These are phyloP conservation scores for Perilla frutescens DNA, from an alignment of 257 asterid species.

Conservation along the genomic window DNA sequence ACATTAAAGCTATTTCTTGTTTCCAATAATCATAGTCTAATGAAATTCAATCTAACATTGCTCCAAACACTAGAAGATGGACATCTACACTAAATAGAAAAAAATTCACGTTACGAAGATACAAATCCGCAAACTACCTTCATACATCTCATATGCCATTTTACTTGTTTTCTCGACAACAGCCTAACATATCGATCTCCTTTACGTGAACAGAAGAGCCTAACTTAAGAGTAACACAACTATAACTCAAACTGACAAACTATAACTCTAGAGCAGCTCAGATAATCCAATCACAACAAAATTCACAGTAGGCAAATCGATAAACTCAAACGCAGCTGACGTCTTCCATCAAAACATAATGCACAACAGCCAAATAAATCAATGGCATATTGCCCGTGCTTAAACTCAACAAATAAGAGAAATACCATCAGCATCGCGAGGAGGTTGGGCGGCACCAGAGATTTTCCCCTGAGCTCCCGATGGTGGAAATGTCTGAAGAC, in stretches of 20 bases:
- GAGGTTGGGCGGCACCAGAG: constrained; percentile 80
- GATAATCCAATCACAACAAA: constrained; percentile 24
- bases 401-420: constrained; percentile 7
- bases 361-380: constrained; percentile 5
- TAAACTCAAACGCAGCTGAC: constrained; percentile 10
- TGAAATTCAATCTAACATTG: neutral
- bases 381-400: constrained; percentile 1
- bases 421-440: constrained; percentile 97
- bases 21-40: neutral
- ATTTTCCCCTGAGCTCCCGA: constrained; percentile 85
- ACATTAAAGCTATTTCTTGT: constrained; percentile 10
- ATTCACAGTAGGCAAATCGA: neutral
- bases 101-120: constrained; percentile 20
- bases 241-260: constrained; percentile 10
- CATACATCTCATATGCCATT: constrained; percentile 7
- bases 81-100: constrained; percentile 13
- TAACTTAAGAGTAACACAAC: neutral
- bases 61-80: constrained; percentile 7
- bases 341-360: constrained; percentile 19
- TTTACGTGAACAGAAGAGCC: neutral
- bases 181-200: neutral
- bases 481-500: constrained; percentile 96
- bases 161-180: neutral
- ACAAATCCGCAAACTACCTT: constrained; percentile 9
- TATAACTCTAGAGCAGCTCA: constrained; percentile 15